Base-by-base conservation (phyloP, 1,284 basidiomycete genomes). In the Ustilago loliicola region DNA sequence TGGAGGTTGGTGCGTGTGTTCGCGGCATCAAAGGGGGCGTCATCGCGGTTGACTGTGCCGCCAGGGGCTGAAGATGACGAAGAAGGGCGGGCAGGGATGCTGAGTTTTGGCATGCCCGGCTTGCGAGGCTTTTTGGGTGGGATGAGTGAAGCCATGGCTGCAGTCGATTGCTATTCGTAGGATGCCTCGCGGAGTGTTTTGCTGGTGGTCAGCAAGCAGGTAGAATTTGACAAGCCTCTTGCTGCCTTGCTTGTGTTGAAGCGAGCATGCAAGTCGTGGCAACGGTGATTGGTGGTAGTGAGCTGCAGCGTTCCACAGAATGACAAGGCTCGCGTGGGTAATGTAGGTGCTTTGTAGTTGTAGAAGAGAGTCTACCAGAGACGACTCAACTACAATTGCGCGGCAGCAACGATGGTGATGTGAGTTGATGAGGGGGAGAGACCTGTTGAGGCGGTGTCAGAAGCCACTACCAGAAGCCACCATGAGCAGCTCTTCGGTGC, bases 21-120 rank as follows among this genome's bases (percentile, higher is more conserved):
- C 2, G 56, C 23, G 29, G 65, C 29, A 34, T 66, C 54, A 50
- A 67, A 51, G 1, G 54, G 15, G 29, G 42, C 53, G 40, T 77
- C 69, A 19, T 67, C 62, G 30, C 54, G 54, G 42, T 65, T 62
- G 6, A 58, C 30, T 21, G 71, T 61, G 9, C 61, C 66, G 3
- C 42, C 58, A 29, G 73, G 66, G n/a, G 73, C 64, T 13, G 69
- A 71, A 19, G 73, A 76, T 7, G 77, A 72, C 0, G 77, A 67
- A 10, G 77, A 54, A 13, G 74, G 76, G 21, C 72, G 34, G 1
- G 65, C 58, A 1, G 81, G 80, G 29, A 84, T 77, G 34, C 71
- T 60, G 21, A 85, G 79, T 61, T 85, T 85, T n/a, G 84, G 84
- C 79, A 82, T 76, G n/a, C 81, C 83, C 29, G 71, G 70, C 67